phyloP scores from a whole-genome alignment of 2,329 filamentous ascomycete genomes.

The Colletotrichum camelliae region DNA sequence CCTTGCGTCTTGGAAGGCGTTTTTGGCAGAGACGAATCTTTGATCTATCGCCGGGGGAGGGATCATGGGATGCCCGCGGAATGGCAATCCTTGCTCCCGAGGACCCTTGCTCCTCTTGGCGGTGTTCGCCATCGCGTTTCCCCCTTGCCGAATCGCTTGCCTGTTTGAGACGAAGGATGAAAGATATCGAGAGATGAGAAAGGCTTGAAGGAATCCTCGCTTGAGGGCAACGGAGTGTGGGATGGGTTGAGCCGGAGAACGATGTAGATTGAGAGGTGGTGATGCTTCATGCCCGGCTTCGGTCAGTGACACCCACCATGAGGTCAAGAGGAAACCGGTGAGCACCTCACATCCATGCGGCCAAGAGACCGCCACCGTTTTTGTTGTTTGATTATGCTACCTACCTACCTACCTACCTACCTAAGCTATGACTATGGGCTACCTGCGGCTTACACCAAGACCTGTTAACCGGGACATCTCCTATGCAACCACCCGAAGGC shows the following conservation, averaged over 20 bases:
- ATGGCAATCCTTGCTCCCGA: background rate
- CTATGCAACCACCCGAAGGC: background rate
- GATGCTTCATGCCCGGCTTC: background rate
- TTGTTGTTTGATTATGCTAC: background rate
- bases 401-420: background rate
- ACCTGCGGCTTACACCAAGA: background rate
- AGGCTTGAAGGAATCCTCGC: background rate
- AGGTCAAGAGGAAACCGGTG: background rate
- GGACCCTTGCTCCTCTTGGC: background rate
- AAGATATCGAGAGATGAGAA: background rate
- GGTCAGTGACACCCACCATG: background rate
- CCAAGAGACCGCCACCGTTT: background rate
- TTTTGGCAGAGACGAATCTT: background rate
- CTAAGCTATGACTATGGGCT: background rate
- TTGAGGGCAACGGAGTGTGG: background rate
- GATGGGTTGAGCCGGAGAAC: background rate
- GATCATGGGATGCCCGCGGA: background rate
- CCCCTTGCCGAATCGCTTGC: background rate
- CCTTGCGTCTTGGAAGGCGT: background rate
- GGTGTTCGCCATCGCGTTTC: background rate
- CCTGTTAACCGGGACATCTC: background rate
- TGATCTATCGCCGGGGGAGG: background rate
- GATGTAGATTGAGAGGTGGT: background rate
- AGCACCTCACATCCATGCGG: background rate
- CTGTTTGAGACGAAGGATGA: background rate